A percentile compares a stretch with the other conserved stretches of the same genome.
Evolutionary conservation across 2,329 filamentous ascomycete genomes (phyloP).

Genomic region (Diaporthe citrichinensis): DNA sequence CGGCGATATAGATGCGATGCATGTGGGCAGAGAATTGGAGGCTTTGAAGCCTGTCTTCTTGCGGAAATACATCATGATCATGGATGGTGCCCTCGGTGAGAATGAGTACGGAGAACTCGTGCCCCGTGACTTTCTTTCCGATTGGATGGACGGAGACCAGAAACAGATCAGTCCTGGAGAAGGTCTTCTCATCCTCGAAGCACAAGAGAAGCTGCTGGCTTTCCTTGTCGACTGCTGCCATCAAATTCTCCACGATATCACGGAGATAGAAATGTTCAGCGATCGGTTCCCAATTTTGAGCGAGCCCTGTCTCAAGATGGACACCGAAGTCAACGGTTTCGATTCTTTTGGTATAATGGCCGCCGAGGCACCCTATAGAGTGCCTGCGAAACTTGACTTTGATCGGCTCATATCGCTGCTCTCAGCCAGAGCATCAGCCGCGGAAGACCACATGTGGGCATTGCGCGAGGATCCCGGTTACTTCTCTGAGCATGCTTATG

Average conservation of each 20-base stretch:
- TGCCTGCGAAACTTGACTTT: constrained; percentile 63
- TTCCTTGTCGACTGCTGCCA: constrained; percentile 66
- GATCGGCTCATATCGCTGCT: constrained; percentile 59
- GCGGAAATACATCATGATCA: constrained; percentile 52
- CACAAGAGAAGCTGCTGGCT: constrained; percentile 61
- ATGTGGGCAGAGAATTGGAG: constrained; percentile 48
- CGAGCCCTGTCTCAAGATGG: constrained; percentile 52
- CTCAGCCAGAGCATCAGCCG: constrained; percentile 55
- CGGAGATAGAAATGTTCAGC: constrained; percentile 47
- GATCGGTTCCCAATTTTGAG: constrained; percentile 53
- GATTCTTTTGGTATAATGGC: constrained; percentile 57
- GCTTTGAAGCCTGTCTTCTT: constrained; percentile 49
- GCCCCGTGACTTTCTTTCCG: constrained; percentile 50
- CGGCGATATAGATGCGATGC: constrained; percentile 56
- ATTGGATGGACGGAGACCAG: constrained; percentile 55
- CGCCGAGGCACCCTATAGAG: constrained; percentile 66
- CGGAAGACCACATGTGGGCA: constrained; percentile 68
- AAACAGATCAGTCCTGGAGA: constrained; percentile 60
- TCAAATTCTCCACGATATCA: constrained; percentile 65
- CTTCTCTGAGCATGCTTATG: constrained; percentile 61
- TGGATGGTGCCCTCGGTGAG: constrained; percentile 48
- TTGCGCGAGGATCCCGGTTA: constrained; percentile 72
- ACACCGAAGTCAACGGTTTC: constrained; percentile 51
- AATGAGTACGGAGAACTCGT: constrained; percentile 55
- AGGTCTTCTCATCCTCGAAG: constrained; percentile 64